Percentiles rank a stretch among this genome's conserved stretches.
phyloP scores from a whole-genome alignment of 192 early-diverging fungal genomes.

The Backusella australiensis region DNA sequence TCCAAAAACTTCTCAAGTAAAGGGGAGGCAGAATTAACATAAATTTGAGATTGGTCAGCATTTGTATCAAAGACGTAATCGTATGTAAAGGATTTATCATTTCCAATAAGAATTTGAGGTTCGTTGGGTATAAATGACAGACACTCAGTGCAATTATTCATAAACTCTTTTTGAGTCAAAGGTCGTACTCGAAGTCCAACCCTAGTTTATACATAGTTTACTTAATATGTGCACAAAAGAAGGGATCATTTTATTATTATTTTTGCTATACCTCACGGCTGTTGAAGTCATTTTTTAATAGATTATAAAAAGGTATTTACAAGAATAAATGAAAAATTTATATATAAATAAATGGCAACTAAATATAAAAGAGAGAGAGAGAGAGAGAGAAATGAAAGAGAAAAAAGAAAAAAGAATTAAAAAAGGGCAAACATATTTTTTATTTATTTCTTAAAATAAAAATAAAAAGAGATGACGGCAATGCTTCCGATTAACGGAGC shows the following conservation, averaged over 20 bases:
- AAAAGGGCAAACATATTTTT: conserved; percentile 3
- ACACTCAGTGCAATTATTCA: conserved; percentile 59
- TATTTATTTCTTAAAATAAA: neutral
- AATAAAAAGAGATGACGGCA: conserved; percentile 14
- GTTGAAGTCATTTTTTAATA: conserved; percentile 27
- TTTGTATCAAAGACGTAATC: conserved; percentile 67
- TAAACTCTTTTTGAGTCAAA: conserved; percentile 68
- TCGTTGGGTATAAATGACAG: conserved; percentile 56
- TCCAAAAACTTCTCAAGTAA: conserved; percentile 69
- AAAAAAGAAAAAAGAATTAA: neutral
- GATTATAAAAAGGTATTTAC: neutral
- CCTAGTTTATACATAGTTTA: conserved; percentile 27
- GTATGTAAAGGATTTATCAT: conserved; percentile 65
- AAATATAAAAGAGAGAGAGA: conserved; percentile 10
- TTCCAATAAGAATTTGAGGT: conserved; percentile 63
- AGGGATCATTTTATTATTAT: neutral
- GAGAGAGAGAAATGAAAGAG: neutral
- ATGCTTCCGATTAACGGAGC: neutral
- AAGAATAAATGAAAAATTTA: neutral
- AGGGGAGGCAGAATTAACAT: conserved; percentile 52
- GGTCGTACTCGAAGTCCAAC: conserved; percentile 84
- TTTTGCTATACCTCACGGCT: conserved; percentile 38
- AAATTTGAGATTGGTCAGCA: conserved; percentile 55
- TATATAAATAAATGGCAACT: conserved; percentile 13
- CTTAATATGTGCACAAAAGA: neutral